These are phyloP conservation scores for Epichloe typhina DNA, from an alignment of 2,329 filamentous ascomycete species.

Conservation along the genomic window DNA sequence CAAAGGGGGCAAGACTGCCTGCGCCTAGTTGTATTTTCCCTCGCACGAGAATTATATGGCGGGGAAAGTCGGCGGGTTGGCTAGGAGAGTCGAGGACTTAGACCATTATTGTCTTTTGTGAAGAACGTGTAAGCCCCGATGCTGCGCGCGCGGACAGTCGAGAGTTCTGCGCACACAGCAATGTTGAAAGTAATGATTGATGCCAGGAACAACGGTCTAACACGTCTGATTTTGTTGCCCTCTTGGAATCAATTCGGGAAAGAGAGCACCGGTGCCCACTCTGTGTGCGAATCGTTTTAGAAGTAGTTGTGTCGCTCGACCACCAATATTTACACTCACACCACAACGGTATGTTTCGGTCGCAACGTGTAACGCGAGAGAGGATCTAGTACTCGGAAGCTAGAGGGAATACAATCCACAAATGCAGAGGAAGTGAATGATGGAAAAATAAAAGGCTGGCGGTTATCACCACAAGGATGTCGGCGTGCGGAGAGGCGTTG, in stretches of 20 bases:
- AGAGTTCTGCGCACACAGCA: not conserved
- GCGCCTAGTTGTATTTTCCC: slow-evolving; percentile 4
- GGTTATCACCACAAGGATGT: slow-evolving; percentile 1
- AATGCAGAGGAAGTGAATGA: slow-evolving; percentile 9
- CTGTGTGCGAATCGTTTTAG: not conserved
- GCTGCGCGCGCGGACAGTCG: not conserved
- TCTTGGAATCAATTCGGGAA: not conserved
- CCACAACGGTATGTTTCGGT: slow-evolving; percentile 18
- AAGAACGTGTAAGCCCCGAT: not conserved
- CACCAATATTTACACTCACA: not conserved
- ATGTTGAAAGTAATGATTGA: too few species aligned
- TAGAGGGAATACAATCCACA: not conserved
- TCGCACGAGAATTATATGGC: slow-evolving; percentile 1
- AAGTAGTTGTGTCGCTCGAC: not conserved
- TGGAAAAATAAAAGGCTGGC: slow-evolving; percentile 3
- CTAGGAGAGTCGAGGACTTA: not conserved
- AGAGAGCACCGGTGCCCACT: not conserved
- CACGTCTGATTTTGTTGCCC: not conserved
- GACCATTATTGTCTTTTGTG: slow-evolving; percentile 1
- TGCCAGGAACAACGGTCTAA: too few species aligned
- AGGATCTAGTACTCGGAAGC: not conserved
- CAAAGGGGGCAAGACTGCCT: not conserved
- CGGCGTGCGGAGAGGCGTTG: slow-evolving; percentile 2
- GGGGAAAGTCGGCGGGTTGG: not conserved
- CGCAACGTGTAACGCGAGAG: slow-evolving; percentile 10